phyloP scores from a whole-genome alignment of 805 yeast genomes.

The Dipodascus albidus region DNA sequence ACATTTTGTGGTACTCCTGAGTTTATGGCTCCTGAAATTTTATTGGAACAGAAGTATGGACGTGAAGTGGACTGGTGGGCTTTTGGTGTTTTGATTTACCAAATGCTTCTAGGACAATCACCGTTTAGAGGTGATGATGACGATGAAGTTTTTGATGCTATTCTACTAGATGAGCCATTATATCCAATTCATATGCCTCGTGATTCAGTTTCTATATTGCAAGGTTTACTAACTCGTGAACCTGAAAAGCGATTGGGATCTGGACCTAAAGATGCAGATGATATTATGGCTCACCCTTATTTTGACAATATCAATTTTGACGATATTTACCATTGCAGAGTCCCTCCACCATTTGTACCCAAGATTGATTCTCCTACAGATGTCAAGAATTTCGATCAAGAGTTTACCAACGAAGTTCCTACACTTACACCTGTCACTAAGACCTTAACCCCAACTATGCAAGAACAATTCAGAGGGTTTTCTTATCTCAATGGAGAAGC shows the following conservation, averaged over 20 bases:
- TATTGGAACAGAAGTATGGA: constrained; percentile 85
- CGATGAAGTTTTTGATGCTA: constrained; percentile 95
- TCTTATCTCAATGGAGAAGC: constrained; percentile 42
- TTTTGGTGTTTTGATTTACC: constrained; percentile 90
- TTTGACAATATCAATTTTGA: constrained; percentile 85
- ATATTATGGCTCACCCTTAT: constrained; percentile 92
- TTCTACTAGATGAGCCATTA: constrained; percentile 88
- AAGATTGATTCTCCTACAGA: constrained; percentile 80
- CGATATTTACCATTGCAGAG: constrained; percentile 58
- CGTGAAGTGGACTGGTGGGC: constrained; percentile 99
- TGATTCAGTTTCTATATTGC: constrained; percentile 88
- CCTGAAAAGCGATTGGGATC: constrained; percentile 77
- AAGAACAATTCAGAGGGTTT: constrained; percentile 95
- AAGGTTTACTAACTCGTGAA: constrained; percentile 82
- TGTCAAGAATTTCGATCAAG: constrained; percentile 86
- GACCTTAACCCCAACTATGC: constrained; percentile 72
- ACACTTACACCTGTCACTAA: constrained; percentile 91
- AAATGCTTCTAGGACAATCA: constrained; percentile 91
- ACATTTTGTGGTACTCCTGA: constrained; percentile 99
- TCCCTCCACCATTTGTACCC: constrained; percentile 85
- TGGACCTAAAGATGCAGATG: constrained; percentile 80
- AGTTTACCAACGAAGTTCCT: constrained; percentile 89
- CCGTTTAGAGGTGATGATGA: constrained; percentile 97
- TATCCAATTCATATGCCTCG: constrained; percentile 97
- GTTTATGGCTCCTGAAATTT: constrained; percentile 97